These are phyloP conservation scores for Ophiocordyceps sinensis DNA, from an alignment of 2,329 filamentous ascomycete genomes.

Conservation along the genomic window DNA sequence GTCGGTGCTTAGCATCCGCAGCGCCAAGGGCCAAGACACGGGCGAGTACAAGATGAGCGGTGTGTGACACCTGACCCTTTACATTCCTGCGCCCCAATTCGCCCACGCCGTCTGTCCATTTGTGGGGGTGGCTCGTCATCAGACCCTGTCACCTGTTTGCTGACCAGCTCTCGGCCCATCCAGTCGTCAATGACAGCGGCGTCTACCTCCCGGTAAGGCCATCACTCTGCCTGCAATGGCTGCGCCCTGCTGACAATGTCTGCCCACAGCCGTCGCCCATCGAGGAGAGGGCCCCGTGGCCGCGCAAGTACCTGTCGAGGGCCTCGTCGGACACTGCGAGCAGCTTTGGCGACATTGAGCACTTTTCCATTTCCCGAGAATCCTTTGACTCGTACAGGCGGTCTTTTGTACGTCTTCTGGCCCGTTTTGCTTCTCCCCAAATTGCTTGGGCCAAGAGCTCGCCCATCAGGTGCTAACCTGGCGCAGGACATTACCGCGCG, in stretches of 20 bases:
- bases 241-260: not conserved
- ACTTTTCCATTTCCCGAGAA: constrained; percentile 88
- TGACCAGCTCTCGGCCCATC: constrained; percentile 9
- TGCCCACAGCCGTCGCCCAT: constrained; percentile 61
- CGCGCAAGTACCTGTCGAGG: constrained; percentile 35
- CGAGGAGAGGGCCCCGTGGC: constrained; percentile 74
- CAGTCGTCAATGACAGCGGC: constrained; percentile 92
- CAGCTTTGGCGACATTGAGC: constrained; percentile 70
- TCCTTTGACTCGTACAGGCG: constrained; percentile 94
- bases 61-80: constrained; percentile 25
- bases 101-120: not conserved
- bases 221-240: not conserved
- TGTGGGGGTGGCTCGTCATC: constrained; percentile 7
- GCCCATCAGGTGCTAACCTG: not conserved
- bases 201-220: constrained; percentile 75
- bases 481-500: constrained; percentile 76
- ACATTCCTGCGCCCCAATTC: not conserved
- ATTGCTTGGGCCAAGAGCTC: not conserved
- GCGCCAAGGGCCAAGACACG: constrained; percentile 45
- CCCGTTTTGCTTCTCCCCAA: not conserved
- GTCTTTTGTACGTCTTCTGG: constrained; percentile 60
- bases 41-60: constrained; percentile 71
- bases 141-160: constrained; percentile 6
- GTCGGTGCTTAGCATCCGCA: constrained; percentile 46
- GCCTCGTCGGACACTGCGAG: constrained; percentile 41